phyloP scores from a whole-genome alignment of 2,329 filamentous ascomycete species.

The Alternaria sp. region DNA sequence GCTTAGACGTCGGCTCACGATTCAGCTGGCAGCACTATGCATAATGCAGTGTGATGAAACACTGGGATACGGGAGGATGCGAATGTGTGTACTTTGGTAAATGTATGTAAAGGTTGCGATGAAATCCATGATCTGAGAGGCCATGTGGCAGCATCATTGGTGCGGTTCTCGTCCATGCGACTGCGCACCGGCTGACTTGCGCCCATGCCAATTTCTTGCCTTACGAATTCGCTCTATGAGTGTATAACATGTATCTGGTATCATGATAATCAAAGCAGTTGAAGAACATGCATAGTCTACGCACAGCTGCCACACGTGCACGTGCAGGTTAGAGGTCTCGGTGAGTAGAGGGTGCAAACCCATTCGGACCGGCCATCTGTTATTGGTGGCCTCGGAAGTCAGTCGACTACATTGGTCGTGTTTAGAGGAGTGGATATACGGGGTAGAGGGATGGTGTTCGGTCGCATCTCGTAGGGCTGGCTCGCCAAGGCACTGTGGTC shows the following conservation, averaged over 20 bases:
- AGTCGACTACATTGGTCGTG: background rate
- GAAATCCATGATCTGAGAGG: conserved; percentile 1
- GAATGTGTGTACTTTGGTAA: background rate
- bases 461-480: conserved; percentile 1
- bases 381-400: background rate
- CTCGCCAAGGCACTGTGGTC: conserved; percentile 1
- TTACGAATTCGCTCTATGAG: background rate
- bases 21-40: conserved; percentile 20
- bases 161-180: background rate
- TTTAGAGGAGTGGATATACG: background rate
- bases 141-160: conserved; percentile 17
- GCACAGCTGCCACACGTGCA: background rate
- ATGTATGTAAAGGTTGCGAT: background rate
- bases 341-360: background rate
- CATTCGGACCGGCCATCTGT: background rate
- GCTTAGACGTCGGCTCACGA: conserved; percentile 36
- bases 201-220: background rate
- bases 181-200: background rate
- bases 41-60: conserved; percentile 25
- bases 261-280: background rate
- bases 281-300: background rate
- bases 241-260: background rate
- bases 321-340: background rate
- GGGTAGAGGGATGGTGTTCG: background rate
- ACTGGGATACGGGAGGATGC: conserved; percentile 5